Evolutionary conservation across 306 rosid species (phyloP).

Genomic region (Crotalaria pallida): DNA sequence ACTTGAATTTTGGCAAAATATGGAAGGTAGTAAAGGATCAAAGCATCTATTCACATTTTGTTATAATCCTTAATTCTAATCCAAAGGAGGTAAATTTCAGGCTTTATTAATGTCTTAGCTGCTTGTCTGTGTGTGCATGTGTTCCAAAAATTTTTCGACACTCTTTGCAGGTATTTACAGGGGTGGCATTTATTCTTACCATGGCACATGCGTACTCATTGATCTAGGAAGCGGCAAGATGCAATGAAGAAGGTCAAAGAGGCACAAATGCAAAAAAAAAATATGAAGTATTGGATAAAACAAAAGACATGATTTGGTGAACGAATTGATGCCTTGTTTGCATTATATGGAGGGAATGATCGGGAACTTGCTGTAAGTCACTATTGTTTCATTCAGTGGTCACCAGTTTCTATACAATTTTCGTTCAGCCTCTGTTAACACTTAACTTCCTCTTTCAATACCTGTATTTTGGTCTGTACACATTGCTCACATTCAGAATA

Average conservation of each 20-base stretch:
- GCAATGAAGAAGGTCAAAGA: slow-evolving; percentile 49
- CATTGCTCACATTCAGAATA: no score
- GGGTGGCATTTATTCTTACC: slow-evolving; percentile 87
- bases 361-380: not conserved
- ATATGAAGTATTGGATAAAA: slow-evolving; percentile 48
- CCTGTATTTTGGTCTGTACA: no score
- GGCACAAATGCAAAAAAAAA: slow-evolving; percentile 60
- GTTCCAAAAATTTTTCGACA: not conserved
- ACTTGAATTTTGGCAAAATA: not conserved
- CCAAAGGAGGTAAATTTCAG: no score
- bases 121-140: not conserved
- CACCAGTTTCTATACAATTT: not conserved
- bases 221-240: slow-evolving; percentile 71
- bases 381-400: not conserved
- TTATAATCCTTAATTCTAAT: not conserved
- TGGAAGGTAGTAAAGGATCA: not conserved
- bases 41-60: not conserved
- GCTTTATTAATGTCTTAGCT: not conserved
- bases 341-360: not conserved
- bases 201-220: slow-evolving; percentile 85
- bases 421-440: no score
- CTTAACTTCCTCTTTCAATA: no score
- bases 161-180: slow-evolving; percentile 57
- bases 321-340: not conserved
- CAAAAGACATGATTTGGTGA: not conserved